Percentiles rank a stretch among this genome's conserved stretches.
These are phyloP conservation scores for Volvox reticuliferus DNA, from an alignment of 139 green algal species.

Conservation along the genomic window DNA sequence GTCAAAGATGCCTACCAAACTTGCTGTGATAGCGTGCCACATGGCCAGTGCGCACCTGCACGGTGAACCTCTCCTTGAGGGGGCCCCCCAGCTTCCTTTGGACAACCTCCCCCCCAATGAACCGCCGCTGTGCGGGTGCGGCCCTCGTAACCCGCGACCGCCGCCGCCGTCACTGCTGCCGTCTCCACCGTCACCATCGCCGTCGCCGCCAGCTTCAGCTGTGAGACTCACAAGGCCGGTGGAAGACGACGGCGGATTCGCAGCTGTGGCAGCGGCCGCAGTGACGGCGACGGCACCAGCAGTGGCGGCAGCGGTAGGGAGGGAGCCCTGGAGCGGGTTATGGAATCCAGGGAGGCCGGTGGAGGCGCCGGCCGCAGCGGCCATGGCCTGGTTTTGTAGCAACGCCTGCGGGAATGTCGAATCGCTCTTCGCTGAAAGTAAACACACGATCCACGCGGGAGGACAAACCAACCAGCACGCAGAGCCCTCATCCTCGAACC, in stretches of 20 bases:
- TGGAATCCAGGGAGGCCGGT: background rate
- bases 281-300: background rate
- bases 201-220: slow-evolving; percentile 3
- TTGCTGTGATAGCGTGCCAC: too few species aligned
- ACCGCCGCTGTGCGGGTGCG: background rate
- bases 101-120: too few species aligned
- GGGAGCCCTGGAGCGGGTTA: background rate
- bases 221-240: background rate
- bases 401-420: background rate
- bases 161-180: background rate
- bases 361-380: background rate
- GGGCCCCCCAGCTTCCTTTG: background rate
- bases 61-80: slow-evolving; percentile 2
- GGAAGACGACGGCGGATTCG: too few species aligned
- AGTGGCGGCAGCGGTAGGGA: too few species aligned
- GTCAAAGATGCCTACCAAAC: too few species aligned
- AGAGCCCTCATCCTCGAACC: background rate
- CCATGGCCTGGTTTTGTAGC: background rate
- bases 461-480: background rate
- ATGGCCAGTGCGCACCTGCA: background rate
- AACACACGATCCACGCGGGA: background rate
- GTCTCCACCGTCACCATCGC: background rate
- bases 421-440: background rate
- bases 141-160: background rate
- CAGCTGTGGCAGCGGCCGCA: background rate